Conservation (phyloP, 1,284 basidiomycete species). For the Trichosporon faecale region DNA sequence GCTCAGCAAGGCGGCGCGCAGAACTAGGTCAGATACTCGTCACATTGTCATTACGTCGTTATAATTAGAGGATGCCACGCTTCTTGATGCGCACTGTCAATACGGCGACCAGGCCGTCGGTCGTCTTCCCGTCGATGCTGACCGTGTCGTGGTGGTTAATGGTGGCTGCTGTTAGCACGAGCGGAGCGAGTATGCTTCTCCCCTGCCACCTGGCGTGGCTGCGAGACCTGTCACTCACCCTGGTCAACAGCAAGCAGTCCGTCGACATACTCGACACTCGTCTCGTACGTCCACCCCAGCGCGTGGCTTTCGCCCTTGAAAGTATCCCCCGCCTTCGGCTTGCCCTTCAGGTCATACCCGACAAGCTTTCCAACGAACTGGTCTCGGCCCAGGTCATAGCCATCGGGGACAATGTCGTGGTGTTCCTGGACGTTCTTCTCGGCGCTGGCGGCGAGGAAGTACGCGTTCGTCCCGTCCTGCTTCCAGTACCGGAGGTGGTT, state of each 20-base stretch:
- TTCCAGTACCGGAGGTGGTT: constrained; percentile 87
- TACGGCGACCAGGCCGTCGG: constrained; percentile 81
- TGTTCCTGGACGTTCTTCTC: constrained; percentile 63
- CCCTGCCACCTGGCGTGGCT: too few relatives aligned
- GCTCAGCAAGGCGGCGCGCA: not conserved
- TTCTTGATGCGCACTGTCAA: constrained; percentile 65
- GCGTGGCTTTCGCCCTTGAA: constrained; percentile 12
- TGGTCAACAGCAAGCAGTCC: constrained; percentile 67
- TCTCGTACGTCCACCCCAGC: constrained; percentile 65
- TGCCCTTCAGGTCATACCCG: constrained; percentile 58
- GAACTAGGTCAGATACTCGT: not conserved
- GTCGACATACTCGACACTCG: constrained; percentile 63
- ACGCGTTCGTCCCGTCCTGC: constrained; percentile 67
- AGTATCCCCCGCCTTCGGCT: constrained; percentile 43
- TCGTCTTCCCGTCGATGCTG: constrained; percentile 60
- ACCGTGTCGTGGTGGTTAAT: constrained; percentile 75
- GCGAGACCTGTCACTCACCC: too few relatives aligned
- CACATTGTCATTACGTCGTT: not conserved
- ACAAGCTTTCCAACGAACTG: constrained; percentile 76
- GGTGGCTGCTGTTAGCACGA: constrained; percentile 6
- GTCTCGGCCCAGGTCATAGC: constrained; percentile 67
- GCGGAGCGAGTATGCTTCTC: not conserved
- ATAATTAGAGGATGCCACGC: constrained; percentile 1
- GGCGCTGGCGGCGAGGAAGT: constrained; percentile 77
- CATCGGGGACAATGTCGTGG: constrained; percentile 61